Evolutionary conservation across 2,329 filamentous ascomycete species (phyloP).

Genomic region (Cladorrhinum sp.): DNA sequence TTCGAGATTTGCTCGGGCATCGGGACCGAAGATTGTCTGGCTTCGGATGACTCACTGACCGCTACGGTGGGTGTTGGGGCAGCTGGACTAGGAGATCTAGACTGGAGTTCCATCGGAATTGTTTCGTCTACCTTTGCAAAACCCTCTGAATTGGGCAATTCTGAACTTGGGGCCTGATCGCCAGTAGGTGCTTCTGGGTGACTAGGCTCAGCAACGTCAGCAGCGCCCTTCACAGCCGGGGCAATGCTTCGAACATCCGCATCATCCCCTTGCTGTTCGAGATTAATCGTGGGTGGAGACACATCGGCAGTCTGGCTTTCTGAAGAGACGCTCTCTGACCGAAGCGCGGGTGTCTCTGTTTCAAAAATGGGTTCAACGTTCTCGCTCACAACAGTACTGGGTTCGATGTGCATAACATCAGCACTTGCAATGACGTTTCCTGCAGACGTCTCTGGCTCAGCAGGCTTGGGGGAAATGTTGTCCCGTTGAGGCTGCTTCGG

Average conservation of each 20-base stretch:
- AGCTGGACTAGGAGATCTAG: conserved; percentile 22
- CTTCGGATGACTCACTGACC: conserved; percentile 30
- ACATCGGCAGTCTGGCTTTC: background rate
- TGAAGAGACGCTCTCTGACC: background rate
- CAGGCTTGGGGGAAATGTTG: background rate
- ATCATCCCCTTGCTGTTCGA: background rate
- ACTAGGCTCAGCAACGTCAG: background rate
- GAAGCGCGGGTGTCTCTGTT: background rate
- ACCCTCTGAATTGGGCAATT: background rate
- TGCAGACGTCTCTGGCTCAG: background rate
- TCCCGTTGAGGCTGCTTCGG: conserved; percentile 1
- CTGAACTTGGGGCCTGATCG: background rate
- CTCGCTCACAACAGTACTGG: background rate
- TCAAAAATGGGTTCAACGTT: background rate
- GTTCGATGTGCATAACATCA: background rate
- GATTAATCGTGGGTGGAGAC: background rate
- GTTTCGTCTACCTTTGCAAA: conserved; percentile 17
- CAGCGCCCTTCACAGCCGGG: background rate
- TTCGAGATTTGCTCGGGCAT: conserved; percentile 35
- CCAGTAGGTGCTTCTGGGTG: background rate
- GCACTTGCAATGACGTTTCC: background rate
- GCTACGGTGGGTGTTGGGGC: conserved; percentile 22
- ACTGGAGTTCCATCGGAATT: conserved; percentile 27
- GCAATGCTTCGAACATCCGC: background rate
- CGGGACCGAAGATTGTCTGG: conserved; percentile 23